Conservation (phyloP, 306 rosid species). For the Hippophae tibetana region DNA sequence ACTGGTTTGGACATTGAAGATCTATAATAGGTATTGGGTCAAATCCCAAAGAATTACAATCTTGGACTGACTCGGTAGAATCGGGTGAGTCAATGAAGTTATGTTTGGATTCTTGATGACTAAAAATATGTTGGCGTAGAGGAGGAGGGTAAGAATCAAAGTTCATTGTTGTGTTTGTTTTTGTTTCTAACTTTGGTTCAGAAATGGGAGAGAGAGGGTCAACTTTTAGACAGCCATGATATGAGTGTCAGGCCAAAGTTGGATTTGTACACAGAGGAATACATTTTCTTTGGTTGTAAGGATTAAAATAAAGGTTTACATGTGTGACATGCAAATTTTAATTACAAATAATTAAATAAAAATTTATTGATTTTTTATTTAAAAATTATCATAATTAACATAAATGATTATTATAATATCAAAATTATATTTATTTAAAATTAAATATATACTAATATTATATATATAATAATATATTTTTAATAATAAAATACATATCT, state of each 20-base stretch:
- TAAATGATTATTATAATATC: no score
- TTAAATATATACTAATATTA: no score
- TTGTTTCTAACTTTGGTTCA: neutral
- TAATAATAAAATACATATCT: no score
- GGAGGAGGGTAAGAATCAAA: conserved; percentile 44
- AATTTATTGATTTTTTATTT: no score
- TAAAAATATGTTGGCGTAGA: conserved; percentile 14
- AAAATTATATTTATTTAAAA: no score
- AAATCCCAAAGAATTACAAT: neutral
- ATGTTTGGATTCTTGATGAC: no score
- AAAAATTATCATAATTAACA: no score
- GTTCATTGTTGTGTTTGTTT: neutral
- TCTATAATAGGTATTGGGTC: conserved; percentile 46
- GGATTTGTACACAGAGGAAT: neutral
- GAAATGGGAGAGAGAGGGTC: neutral
- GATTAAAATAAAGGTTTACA: no score
- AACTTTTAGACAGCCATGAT: neutral
- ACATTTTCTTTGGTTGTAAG: neutral
- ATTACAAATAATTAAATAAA: no score
- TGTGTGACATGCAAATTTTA: no score
- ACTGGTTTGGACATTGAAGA: conserved; percentile 21
- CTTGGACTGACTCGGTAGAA: neutral
- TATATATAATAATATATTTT: no score
- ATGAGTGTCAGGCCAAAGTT: no score
- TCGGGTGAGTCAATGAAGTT: neutral